Evolutionary conservation across 2,329 filamentous ascomycete genomes (phyloP), one percentile per base, ranked within the genome.

Genomic region (Leptographium radiaticola): DNA sequence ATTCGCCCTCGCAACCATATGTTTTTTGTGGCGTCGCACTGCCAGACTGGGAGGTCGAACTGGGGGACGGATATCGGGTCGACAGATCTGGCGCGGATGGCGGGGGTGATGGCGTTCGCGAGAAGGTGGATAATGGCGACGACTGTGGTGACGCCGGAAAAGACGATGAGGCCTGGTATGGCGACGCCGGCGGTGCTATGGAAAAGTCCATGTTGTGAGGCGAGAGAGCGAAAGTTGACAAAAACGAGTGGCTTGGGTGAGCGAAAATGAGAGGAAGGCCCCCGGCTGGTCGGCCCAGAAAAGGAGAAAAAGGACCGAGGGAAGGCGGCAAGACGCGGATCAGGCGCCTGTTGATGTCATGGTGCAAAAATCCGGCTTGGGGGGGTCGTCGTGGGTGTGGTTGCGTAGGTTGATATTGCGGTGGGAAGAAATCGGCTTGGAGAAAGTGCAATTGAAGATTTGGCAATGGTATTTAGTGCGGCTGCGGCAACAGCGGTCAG

Each of bases 111-210:
- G 77, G 77, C 25, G 78, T 77, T 49, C 71, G 70, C 25, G 75
- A 76, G 49, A 80, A 69, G 34, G 71, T 64, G 2, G 77, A 80
- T 44, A 81, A 71, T 38, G 77, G 76, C 38, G 77, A 80, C 2
- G 75, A 79, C 31, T 71, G 71, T 13, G 70, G 61, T 5, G 40
- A 52, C 6, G 53, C 47, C 1, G 44, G 34, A 9, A 25, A 7
- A 9, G 20, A 12, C 12, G 43, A 45, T 12, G 25, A 45, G 25
- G 43, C 13, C 43, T 30, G 20, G 12, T 45, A 45, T 3, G 43
- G 43, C 10, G 43, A 45, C 6, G 43, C 43, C 11, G 43, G 20
- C 2, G 25, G 15, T 30, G 25, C 10, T 4, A 45, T 6, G 25
- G 15, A 6, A 11, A 16, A 18, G 43, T 45, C 43, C 43, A 45